These are phyloP conservation scores for Phanerodontia chrysosporium DNA, from an alignment of 768 basidiomycete species.

Conservation along the genomic window DNA sequence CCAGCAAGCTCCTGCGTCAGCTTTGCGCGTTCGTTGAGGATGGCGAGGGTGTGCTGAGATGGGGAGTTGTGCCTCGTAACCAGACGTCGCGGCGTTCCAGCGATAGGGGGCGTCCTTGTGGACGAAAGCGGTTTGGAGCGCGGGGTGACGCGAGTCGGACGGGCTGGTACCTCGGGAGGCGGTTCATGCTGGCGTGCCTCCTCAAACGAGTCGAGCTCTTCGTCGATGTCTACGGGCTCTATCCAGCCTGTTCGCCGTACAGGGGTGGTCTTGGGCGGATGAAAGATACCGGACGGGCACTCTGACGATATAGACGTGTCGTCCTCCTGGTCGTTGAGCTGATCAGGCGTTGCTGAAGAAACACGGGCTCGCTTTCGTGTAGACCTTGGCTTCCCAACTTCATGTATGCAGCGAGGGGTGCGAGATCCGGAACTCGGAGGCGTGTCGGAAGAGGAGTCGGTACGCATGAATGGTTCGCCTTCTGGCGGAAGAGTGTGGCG, in stretches of 20 bases:
- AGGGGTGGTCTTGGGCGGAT: slow-evolving; percentile 14
- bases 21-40: slow-evolving; percentile 55
- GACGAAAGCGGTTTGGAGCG: not conserved
- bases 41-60: slow-evolving; percentile 41
- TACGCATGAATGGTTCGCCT: no score
- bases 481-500: no score
- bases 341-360: not conserved
- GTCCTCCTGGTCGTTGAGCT: not conserved
- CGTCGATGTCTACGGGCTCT: slow-evolving; percentile 45
- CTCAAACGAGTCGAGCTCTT: slow-evolving; percentile 50
- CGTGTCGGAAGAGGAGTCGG: not conserved
- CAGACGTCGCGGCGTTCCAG: slow-evolving; percentile 6
- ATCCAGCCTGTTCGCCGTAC: slow-evolving; percentile 56
- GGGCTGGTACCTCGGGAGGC: not conserved
- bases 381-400: slow-evolving; percentile 33
- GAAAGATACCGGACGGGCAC: slow-evolving; percentile 16
- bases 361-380: slow-evolving; percentile 20
- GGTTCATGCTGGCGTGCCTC: no score
- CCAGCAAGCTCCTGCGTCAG: slow-evolving; percentile 52
- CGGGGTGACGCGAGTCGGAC: not conserved
- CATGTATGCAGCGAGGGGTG: slow-evolving; percentile 50
- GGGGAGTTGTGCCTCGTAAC: slow-evolving; percentile 34
- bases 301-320: slow-evolving; percentile 16
- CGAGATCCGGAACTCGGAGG: slow-evolving; percentile 7
- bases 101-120: not conserved